These are phyloP conservation scores for Amanita subjunquillea DNA, from an alignment of 768 basidiomycete genomes.

Conservation along the genomic window DNA sequence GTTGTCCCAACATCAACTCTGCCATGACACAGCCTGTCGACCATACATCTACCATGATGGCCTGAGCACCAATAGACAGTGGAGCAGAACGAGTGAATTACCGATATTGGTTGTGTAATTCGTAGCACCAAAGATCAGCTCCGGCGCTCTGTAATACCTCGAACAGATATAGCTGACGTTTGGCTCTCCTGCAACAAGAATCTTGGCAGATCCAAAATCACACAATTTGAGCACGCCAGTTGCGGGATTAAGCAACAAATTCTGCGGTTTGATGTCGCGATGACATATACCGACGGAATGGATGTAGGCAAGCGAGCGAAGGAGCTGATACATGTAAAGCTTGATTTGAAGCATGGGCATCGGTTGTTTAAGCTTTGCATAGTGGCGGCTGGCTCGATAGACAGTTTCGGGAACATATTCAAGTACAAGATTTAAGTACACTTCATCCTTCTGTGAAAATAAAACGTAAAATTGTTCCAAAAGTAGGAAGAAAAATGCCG, in stretches of 20 bases:
- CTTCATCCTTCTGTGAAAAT: constrained; percentile 85
- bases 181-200: constrained; percentile 93
- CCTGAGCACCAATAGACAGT: constrained; percentile 7
- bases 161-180: constrained; percentile 99
- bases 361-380: constrained; percentile 98
- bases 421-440: constrained; percentile 97
- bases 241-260: constrained; percentile 91
- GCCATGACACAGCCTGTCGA: constrained; percentile 99
- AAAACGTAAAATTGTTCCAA: constrained; percentile 4
- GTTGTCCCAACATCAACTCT: constrained; percentile 97
- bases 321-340: constrained; percentile 98
- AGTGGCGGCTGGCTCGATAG: constrained; percentile 97
- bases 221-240: constrained; percentile 96
- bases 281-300: constrained; percentile 99
- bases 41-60: constrained; percentile 73
- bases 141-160: constrained; percentile 97
- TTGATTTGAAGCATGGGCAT: constrained; percentile 99
- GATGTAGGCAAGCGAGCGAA: constrained; percentile 97
- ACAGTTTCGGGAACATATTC: constrained; percentile 99
- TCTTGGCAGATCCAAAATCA: constrained; percentile 99
- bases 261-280: constrained; percentile 99
- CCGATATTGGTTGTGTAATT: constrained; percentile 99
- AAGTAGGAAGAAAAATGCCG: constrained; percentile 7
- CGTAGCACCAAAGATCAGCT: constrained; percentile 98
- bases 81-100: constrained; percentile 20